Percentiles rank a stretch among this genome's conserved stretches.
Conservation (phyloP, 2,329 filamentous ascomycete species). For the Juglanconis juglandina region DNA sequence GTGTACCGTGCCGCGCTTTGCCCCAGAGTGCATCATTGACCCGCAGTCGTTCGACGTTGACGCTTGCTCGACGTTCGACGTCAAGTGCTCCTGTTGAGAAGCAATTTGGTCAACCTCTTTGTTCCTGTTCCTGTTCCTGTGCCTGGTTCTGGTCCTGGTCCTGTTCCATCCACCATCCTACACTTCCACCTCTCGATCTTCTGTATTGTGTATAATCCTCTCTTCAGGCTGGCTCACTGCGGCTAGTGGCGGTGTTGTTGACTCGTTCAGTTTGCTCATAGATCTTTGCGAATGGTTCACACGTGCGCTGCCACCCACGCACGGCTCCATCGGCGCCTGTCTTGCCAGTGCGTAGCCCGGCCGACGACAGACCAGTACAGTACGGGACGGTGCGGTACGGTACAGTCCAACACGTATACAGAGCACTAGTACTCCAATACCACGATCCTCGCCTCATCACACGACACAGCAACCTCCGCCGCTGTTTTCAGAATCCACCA, state of each 20-base stretch:
- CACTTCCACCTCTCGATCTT: not conserved
- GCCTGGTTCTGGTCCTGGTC: not conserved
- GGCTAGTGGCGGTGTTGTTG: not conserved
- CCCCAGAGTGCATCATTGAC: too few relatives aligned
- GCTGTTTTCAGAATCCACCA: not conserved
- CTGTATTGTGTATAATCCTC: slow-evolving; percentile 8
- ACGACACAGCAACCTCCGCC: not conserved
- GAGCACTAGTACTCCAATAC: not conserved
- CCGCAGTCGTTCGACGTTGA: too few relatives aligned
- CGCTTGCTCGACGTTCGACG: too few relatives aligned
- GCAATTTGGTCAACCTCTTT: too few relatives aligned
- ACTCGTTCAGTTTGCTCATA: slow-evolving; percentile 3
- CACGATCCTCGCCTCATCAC: not conserved
- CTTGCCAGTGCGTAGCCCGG: not conserved
- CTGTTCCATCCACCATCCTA: not conserved
- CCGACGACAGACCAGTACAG: not conserved
- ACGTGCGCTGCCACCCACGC: slow-evolving; percentile 4
- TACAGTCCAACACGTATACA: not conserved
- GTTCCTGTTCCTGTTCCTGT: too few relatives aligned
- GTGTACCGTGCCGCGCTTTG: too few relatives aligned
- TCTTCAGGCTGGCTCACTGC: slow-evolving; percentile 1
- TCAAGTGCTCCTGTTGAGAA: too few relatives aligned
- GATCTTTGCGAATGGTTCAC: slow-evolving; percentile 15
- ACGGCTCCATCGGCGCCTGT: slow-evolving; percentile 8
- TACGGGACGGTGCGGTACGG: not conserved